Evolutionary conservation across 306 rosid species (phyloP).

Genomic region (Prunus mume): DNA sequence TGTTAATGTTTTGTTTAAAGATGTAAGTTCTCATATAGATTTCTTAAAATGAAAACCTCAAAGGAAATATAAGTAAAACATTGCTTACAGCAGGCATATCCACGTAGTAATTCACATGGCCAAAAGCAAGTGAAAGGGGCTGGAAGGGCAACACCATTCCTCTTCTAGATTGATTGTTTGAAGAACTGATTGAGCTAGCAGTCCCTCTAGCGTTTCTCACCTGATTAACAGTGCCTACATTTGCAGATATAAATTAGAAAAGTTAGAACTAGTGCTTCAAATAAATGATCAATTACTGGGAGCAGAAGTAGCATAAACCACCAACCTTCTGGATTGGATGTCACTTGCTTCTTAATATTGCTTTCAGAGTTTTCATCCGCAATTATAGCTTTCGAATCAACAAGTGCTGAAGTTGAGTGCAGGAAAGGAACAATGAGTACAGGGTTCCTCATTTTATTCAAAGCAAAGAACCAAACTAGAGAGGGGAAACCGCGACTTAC

Average conservation of each 20-base stretch:
- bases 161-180: neutral
- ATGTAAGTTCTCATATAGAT: neutral
- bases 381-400: conserved; percentile 51
- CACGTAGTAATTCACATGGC: conserved; percentile 25
- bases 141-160: conserved; percentile 38
- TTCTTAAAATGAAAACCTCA: neutral
- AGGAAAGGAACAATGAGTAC: neutral
- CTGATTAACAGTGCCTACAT: neutral
- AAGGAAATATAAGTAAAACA: neutral
- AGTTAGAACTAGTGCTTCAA: neutral
- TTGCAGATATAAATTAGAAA: neutral
- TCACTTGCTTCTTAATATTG: conserved; percentile 12
- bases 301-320: neutral
- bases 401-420: conserved; percentile 47
- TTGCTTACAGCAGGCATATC: conserved; percentile 29
- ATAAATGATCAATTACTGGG: neutral
- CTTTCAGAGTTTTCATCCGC: conserved; percentile 34
- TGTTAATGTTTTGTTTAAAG: neutral
- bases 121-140: conserved; percentile 29
- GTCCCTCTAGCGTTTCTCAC: neutral
- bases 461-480: neutral
- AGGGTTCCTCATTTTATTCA: neutral
- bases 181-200: conserved; percentile 1
- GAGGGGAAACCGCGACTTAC: conserved; percentile 38
- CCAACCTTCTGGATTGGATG: neutral